Conservation (phyloP, 1,284 basidiomycete species). For the Pseudozyma sp. region DNA sequence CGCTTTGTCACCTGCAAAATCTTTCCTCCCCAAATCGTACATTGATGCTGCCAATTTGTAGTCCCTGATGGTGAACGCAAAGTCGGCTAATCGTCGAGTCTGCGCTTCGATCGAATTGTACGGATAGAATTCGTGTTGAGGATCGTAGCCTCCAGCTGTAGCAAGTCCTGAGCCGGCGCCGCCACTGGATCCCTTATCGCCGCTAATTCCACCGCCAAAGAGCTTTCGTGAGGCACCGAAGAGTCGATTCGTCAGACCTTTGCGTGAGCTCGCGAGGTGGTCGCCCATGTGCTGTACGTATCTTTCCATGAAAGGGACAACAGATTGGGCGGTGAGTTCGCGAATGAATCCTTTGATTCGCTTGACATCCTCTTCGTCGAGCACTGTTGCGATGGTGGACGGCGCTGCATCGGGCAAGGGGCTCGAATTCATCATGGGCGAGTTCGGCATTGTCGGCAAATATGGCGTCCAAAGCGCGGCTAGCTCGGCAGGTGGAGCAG, state of each 20-base stretch:
- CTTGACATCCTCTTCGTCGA: conserved; percentile 83
- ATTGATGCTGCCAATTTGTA: conserved; percentile 83
- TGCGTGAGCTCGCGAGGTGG: conserved; percentile 82
- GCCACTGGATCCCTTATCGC: conserved; percentile 57
- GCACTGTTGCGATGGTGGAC: conserved; percentile 25
- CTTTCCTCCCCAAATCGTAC: conserved; percentile 82
- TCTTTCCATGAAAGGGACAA: conserved; percentile 96
- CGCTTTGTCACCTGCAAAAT: conserved; percentile 65
- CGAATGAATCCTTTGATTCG: conserved; percentile 84
- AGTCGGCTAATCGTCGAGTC: conserved; percentile 84
- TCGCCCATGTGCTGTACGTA: conserved; percentile 95
- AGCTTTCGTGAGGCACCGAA: conserved; percentile 72
- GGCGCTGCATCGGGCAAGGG: background rate
- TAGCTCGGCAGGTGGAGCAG: conserved; percentile 19
- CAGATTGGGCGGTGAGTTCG: conserved; percentile 88
- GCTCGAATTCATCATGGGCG: conserved; percentile 6
- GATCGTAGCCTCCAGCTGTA: conserved; percentile 32
- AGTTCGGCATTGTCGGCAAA: conserved; percentile 10
- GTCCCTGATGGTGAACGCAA: conserved; percentile 91
- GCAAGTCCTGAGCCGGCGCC: conserved; percentile 53
- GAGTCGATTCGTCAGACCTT: conserved; percentile 87
- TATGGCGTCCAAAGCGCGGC: conserved; percentile 27
- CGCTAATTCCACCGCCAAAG: conserved; percentile 65
- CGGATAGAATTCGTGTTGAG: conserved; percentile 68
- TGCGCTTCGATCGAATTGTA: conserved; percentile 71